phyloP scores from a whole-genome alignment of 257 asterid genomes.

The Fraxinus quadrangulata region DNA sequence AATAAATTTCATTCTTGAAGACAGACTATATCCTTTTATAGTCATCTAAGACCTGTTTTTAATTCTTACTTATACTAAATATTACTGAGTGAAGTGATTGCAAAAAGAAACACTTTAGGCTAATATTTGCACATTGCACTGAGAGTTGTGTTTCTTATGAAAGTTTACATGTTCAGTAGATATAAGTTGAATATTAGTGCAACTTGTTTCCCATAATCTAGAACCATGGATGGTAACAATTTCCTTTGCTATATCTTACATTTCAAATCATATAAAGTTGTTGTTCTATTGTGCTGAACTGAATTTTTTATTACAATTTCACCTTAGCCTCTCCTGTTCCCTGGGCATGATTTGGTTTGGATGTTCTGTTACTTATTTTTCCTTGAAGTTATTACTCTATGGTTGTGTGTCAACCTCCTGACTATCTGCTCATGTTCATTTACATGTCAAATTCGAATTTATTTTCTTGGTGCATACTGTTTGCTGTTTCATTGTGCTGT shows the following conservation, averaged over 20 bases:
- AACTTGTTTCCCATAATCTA: not conserved
- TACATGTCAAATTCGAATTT: not conserved
- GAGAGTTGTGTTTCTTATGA: not conserved
- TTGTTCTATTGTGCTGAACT: not conserved
- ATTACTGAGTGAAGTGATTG: slow-evolving; percentile 1
- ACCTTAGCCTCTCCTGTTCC: not conserved
- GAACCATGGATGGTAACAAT: not conserved
- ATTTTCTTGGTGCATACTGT: not conserved
- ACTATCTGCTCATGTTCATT: not conserved
- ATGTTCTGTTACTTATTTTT: not conserved
- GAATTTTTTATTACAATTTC: not conserved
- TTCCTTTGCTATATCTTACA: not conserved
- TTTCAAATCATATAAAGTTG: not conserved
- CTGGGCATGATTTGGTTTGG: not conserved
- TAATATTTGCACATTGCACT: slow-evolving; percentile 4
- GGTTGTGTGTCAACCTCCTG: not conserved
- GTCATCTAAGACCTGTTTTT: slow-evolving; percentile 3
- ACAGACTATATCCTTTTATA: not conserved
- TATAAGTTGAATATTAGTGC: not conserved
- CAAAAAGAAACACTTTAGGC: not conserved
- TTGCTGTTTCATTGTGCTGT: slow-evolving; percentile 1
- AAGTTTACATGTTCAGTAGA: not conserved
- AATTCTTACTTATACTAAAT: slow-evolving; percentile 11
- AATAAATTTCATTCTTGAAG: slow-evolving; percentile 12
- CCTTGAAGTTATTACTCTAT: not conserved